Percentiles rank a stretch among this genome's conserved stretches.
phyloP scores from a whole-genome alignment of 495 filamentous ascomycete genomes.

The Chlorociboria aeruginascens region DNA sequence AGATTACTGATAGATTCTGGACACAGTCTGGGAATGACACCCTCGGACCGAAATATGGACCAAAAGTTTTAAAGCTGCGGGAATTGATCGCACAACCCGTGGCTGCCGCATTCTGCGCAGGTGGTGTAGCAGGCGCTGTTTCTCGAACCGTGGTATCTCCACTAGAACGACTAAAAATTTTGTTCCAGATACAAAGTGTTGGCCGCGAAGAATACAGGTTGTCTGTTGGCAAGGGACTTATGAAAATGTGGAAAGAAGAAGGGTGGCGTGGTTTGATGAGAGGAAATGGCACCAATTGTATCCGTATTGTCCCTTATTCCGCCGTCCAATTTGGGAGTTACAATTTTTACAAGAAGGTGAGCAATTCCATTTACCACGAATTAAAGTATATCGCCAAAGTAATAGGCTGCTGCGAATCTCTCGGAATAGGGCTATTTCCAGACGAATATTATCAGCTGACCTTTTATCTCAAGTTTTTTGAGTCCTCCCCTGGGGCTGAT shows the following conservation, averaged over 20 bases:
- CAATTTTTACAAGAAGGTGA: conserved; percentile 89
- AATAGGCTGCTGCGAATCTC: no score
- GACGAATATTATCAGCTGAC: neutral
- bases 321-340: conserved; percentile 97
- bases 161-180: conserved; percentile 87
- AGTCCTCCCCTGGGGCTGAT: conserved; percentile 53
- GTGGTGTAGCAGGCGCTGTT: conserved; percentile 91
- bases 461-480: conserved; percentile 51
- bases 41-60: conserved; percentile 17
- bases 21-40: conserved; percentile 9
- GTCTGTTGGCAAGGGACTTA: conserved; percentile 75
- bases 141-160: conserved; percentile 94
- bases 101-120: conserved; percentile 86
- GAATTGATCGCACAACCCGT: conserved; percentile 62
- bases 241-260: conserved; percentile 93
- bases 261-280: conserved; percentile 94
- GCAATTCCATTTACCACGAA: conserved; percentile 18
- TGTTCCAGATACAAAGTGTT: conserved; percentile 89
- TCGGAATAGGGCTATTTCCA: neutral
- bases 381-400: no score
- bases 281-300: conserved; percentile 95
- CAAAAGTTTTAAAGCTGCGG: conserved; percentile 24
- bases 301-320: conserved; percentile 94
- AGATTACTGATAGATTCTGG: neutral
- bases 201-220: conserved; percentile 88